Evolutionary conservation across 192 early-diverging fungal species (phyloP), one percentile per base, ranked within the genome.

Genomic region (Backusella luteola): DNA sequence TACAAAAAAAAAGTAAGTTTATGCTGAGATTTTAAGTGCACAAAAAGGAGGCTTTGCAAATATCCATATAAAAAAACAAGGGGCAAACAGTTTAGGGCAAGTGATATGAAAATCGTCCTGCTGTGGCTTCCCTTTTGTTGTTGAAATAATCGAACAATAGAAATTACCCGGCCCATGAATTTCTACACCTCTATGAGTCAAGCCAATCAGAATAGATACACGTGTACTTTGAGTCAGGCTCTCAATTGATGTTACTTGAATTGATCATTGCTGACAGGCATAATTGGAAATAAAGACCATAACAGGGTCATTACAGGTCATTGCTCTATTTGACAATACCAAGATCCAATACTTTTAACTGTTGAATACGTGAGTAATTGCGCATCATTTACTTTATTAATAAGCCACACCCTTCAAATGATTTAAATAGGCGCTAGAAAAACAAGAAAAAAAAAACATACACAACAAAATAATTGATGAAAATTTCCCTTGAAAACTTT

Each of bases 41-140:
- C n/a, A 69, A 69, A 21, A 69, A 69, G 68, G 34, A 36, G 68
- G 68, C 38, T 69, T 69, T 36, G 34, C 4, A 19, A n/a, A 19
- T 49, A 49, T 49, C 46, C 17, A 49, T 49, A 49, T 49, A 49
- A 19, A 49, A 23, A 35, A 36, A n/a, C 12, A 36, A 69, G 68
- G 38, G 36, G 21, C 42, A 44, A 17, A 4, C 17, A 69, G n/a
- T 69, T 38, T 34, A 38, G 34, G 38, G 34, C 19, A 4, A 44
- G 19, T 39, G 2, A 4, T 38, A 67, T 67, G 34, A 67, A 34
- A 36, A 69, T 39, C 68, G 1, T 2, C 32, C 32, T 32, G 32
- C 38, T 34, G 34, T 39, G n/a, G 67, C 53, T 56, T 56, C 53
- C 53, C 2, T 32, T 56, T 23, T 39, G 21, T 26, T 29, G 6